These are phyloP conservation scores for rapeseed (Brassica napus) DNA, from an alignment of 345 rosid genomes.

Conservation along the genomic window DNA sequence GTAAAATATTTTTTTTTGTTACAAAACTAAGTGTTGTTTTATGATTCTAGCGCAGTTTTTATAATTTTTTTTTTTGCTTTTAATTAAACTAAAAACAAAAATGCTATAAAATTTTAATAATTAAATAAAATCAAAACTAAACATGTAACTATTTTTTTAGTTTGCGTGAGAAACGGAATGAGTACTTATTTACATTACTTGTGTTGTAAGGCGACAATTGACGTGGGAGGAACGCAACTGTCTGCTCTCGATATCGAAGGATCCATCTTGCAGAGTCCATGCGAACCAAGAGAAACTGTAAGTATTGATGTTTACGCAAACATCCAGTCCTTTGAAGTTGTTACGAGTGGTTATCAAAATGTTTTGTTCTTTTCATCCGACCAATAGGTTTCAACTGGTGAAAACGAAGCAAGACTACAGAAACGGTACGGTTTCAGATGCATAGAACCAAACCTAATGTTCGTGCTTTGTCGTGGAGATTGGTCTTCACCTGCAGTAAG, in stretches of 20 bases:
- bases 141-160: too few relatives aligned
- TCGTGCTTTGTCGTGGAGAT: conserved; percentile 44
- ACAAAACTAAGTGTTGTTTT: too few relatives aligned
- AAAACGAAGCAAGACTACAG: conserved; percentile 25
- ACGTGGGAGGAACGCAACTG: conserved; percentile 85
- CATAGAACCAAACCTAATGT: conserved; percentile 39
- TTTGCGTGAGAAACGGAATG: too few relatives aligned
- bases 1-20: too few relatives aligned
- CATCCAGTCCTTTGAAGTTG: not conserved
- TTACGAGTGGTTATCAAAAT: not conserved
- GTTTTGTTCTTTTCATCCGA: not conserved
- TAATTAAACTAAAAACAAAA: too few relatives aligned
- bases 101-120: too few relatives aligned
- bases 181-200: not conserved
- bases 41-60: too few relatives aligned
- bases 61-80: too few relatives aligned
- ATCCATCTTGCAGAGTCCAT: conserved; percentile 80
- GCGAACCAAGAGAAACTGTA: conserved; percentile 44
- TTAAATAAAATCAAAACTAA: too few relatives aligned
- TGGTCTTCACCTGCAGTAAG: conserved; percentile 48
- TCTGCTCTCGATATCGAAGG: conserved; percentile 87
- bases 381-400: conserved; percentile 24
- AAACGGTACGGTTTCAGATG: conserved; percentile 37
- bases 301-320: conserved; percentile 7
- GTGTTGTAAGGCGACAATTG: conserved; percentile 62